These are phyloP conservation scores for Aspergillus sp. DNA, from an alignment of 2,329 filamentous ascomycete species.

Conservation along the genomic window DNA sequence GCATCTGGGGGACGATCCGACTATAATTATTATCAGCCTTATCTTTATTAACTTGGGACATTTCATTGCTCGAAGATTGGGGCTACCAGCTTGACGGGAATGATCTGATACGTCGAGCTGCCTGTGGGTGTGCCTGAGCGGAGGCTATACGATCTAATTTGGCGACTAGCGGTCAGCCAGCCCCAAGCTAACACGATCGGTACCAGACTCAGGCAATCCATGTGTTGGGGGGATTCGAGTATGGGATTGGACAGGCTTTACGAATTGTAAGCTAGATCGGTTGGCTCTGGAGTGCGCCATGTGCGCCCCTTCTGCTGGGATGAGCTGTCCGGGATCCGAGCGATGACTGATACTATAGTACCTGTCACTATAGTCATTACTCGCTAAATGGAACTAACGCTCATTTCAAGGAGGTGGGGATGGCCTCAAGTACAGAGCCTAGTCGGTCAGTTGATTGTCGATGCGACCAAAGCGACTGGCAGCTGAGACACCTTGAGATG, in stretches of 20 bases:
- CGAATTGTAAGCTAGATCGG: not conserved
- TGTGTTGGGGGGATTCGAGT: not conserved
- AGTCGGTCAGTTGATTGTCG: not conserved
- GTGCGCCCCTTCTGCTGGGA: not conserved
- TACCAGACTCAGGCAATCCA: constrained; percentile 1
- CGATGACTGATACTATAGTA: not conserved
- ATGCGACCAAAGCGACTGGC: not conserved
- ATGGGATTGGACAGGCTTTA: not conserved
- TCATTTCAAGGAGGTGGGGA: not conserved
- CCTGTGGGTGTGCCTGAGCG: constrained; percentile 4
- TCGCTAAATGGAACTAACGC: not conserved
- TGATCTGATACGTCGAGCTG: not conserved
- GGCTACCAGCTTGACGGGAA: not conserved
- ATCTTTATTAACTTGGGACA: not conserved
- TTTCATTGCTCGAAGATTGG: not conserved
- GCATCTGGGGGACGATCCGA: not conserved
- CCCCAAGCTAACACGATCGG: not conserved
- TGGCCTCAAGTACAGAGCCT: not conserved
- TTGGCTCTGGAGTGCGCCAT: not conserved
- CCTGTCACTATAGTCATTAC: not conserved
- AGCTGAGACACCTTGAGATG: not conserved
- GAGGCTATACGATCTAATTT: not conserved
- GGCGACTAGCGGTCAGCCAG: constrained; percentile 4
- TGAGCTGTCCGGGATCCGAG: not conserved
- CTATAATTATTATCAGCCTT: not conserved